phyloP scores from a whole-genome alignment of 2,329 filamentous ascomycete genomes.

The Leptographium galeiforme region DNA sequence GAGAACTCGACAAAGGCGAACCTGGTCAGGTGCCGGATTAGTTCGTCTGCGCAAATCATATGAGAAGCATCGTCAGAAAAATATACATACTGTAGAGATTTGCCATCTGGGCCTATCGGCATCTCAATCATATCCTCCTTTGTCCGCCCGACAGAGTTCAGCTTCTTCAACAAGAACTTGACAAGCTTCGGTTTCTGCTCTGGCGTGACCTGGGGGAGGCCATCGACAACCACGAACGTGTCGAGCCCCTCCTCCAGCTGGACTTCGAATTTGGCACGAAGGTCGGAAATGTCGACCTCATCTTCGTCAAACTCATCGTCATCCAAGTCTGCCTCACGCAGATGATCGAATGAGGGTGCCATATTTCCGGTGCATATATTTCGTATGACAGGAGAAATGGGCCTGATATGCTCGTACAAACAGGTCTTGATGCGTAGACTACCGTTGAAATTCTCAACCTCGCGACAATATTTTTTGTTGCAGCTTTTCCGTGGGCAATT shows the following conservation, averaged over 20 bases:
- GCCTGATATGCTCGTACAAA: not conserved
- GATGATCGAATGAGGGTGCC: constrained; percentile 85
- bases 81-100: constrained; percentile 64
- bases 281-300: constrained; percentile 89
- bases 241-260: constrained; percentile 93
- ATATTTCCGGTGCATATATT: constrained; percentile 42
- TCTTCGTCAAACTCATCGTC: constrained; percentile 80
- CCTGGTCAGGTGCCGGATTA: constrained; percentile 28
- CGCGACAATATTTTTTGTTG: constrained; percentile 6
- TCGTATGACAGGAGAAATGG: not conserved
- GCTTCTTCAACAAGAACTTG: constrained; percentile 91
- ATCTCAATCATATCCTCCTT: constrained; percentile 83
- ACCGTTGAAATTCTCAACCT: not conserved
- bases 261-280: constrained; percentile 89
- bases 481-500: constrained; percentile 5
- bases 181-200: constrained; percentile 88
- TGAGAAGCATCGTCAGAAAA: not conserved
- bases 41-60: not conserved
- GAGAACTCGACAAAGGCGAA: constrained; percentile 97
- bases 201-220: constrained; percentile 76
- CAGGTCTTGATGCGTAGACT: not conserved
- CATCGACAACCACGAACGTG: constrained; percentile 91
- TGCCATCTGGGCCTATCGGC: constrained; percentile 78
- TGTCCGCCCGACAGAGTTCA: constrained; percentile 73
- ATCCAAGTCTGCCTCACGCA: constrained; percentile 80